Evolutionary conservation across 805 yeast genomes (phyloP).

Genomic region (Priceomyces haplophilus): DNA sequence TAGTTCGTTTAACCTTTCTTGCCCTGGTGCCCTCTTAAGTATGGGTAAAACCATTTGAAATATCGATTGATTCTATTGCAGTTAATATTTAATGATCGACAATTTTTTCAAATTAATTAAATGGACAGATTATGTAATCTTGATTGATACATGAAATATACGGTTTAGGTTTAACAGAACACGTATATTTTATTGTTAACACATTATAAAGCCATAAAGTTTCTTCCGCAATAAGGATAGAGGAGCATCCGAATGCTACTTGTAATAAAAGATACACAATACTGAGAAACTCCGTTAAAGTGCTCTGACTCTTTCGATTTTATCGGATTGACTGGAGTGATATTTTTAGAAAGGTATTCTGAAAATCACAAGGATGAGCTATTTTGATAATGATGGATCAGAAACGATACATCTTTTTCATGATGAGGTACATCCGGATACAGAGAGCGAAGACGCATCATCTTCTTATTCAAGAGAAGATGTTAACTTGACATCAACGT

Average conservation of each 20-base stretch:
- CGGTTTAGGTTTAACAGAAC: no score
- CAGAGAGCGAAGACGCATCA: background rate
- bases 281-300: background rate
- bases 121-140: no score
- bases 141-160: no score
- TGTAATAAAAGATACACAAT: no score
- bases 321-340: background rate
- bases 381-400: background rate
- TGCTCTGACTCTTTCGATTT: background rate
- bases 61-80: background rate
- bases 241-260: no score
- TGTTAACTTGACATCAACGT: background rate
- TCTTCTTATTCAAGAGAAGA: background rate
- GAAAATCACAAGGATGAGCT: constrained; percentile 1
- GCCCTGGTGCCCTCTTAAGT: constrained; percentile 38
- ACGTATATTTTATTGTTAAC: no score
- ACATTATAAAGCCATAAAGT: no score
- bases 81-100: no score
- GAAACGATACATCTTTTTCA: constrained; percentile 2
- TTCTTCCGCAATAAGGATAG: no score
- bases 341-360: background rate
- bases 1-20: constrained; percentile 51
- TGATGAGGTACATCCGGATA: background rate
- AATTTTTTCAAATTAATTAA: no score
- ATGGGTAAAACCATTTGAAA: constrained; percentile 17